Evolutionary conservation across 129 eudicot genomes (phyloP), one percentile per base, ranked within the genome.

Genomic region (Glebionis coronaria): DNA sequence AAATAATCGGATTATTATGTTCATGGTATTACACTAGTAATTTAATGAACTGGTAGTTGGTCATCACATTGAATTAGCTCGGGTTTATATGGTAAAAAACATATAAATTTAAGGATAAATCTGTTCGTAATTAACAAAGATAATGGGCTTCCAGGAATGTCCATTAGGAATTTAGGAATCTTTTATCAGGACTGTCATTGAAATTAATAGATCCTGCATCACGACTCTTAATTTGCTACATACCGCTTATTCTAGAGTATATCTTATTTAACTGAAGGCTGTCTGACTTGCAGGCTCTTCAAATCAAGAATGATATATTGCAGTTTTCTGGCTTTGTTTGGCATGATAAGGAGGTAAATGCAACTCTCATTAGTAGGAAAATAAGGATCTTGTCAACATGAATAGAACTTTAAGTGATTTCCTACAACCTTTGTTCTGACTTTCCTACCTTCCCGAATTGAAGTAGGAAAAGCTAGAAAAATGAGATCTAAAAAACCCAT

Each of bases 321-420:
- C 83, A 74, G 78, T 94, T 89, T 80, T 94, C 99, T 76, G 99
- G 99, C 50, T 94, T 84, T 84, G 97, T 78, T 12, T 86, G 90
- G 88, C 84, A 73, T 70, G 88, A 74, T 46, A 79, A 89, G 77
- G 99, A 89, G 95, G 97, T 94, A 79, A 76, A 67, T 28, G 14
- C 40, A 46, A 44, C 40, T 19, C 53, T 31, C 16, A 19, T 55
- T 55, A 16, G 55, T 50, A 25, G 56, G 57, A 45, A 35, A 73
- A 54, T 57, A 69, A 21, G 4, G 27, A 56, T 23, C 56, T 23
- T 44, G 13, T 44, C 25, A 13, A 44, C 45, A 57, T 44, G 45
- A 69, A 69, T 44, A 69, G 12, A 69, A 12, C 55, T 74, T 8
- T 42, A 23, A 18, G 12, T 21, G 45, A 44, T 15, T 65, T 18